Conservation (phyloP, 345 rosid species). For the Gynandropsis gynandra region DNA sequence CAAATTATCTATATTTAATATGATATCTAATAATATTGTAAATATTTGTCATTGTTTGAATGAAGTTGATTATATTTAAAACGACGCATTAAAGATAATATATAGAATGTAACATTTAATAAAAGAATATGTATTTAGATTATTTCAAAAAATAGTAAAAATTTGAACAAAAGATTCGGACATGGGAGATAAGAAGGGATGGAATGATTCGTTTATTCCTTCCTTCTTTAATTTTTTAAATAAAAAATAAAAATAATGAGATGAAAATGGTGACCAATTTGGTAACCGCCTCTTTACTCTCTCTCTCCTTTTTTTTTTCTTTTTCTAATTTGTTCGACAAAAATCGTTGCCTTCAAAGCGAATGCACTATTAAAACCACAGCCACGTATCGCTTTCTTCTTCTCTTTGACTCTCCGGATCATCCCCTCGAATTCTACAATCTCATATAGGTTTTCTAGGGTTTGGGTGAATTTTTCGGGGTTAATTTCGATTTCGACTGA, state of each 20-base stretch:
- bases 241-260: background rate
- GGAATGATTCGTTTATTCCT: constrained; percentile 30
- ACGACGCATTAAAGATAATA: too few species aligned
- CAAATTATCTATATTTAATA: too few species aligned
- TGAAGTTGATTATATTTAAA: too few species aligned
- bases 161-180: constrained; percentile 20
- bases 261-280: constrained; percentile 17
- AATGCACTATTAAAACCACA: constrained; percentile 10
- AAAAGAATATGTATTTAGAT: too few species aligned
- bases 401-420: constrained; percentile 20
- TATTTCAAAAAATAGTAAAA: too few species aligned
- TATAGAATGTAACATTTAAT: too few species aligned
- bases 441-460: constrained; percentile 14
- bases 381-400: constrained; percentile 26
- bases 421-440: constrained; percentile 10
- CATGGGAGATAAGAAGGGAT: constrained; percentile 20
- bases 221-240: background rate
- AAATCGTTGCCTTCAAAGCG: background rate
- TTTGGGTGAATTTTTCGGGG: constrained; percentile 14
- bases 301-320: background rate
- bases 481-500: constrained; percentile 8
- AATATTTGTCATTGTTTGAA: too few species aligned
- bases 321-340: background rate
- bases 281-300: constrained; percentile 25
- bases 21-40: too few species aligned